Base-by-base conservation (phyloP, 306 rosid genomes). In the Nissolia schottii region DNA sequence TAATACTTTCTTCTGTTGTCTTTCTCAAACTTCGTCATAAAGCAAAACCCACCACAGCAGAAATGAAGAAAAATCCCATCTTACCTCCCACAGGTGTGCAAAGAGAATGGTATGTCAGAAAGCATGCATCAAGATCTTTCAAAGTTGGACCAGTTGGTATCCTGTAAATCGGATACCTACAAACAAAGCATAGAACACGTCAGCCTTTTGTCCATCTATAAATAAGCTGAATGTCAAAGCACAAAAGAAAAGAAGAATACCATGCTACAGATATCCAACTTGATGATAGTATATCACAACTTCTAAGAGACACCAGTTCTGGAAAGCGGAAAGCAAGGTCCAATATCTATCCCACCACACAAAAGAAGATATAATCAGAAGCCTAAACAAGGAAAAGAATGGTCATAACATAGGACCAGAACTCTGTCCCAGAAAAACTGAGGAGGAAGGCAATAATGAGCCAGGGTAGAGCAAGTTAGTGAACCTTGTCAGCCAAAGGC, bases 241-340 rank as follows among this genome's bases (percentile, higher is more conserved):
- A 50, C 68, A 79, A 3, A 41, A 57, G 40, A 77, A 53, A 68
- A 77, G 64, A 35, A 80, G 11, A 45, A 29, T 93, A 93, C 98
- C 98, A 93, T 71, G 98, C 97, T 70, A 93, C 92, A 71, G 96
- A 93, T 79, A 93, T 82, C 98, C 98, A 93, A 77, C 98, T 93
- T 38, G 92, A 62, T 41, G 87, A 12, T 43, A 81, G 79, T 49
- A 93, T 64, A 73, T 93, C 98, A 81, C 96, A 93, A 79, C 98
- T 93, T 80, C 89, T 83, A 20, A 88, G 86, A 5, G 87, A 82
- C 77, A 32, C 76, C 72, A 93, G 82, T 80, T 83, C 89, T 69
- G 98, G 96, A 76, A 81, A 76, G 64, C 69, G 85, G 22, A 67
- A 74, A 13, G 98, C 90, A 75, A 93, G 86, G 81, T 93, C 97